Conservation (phyloP, 768 basidiomycete species). For the Tulasnella calospora region DNA sequence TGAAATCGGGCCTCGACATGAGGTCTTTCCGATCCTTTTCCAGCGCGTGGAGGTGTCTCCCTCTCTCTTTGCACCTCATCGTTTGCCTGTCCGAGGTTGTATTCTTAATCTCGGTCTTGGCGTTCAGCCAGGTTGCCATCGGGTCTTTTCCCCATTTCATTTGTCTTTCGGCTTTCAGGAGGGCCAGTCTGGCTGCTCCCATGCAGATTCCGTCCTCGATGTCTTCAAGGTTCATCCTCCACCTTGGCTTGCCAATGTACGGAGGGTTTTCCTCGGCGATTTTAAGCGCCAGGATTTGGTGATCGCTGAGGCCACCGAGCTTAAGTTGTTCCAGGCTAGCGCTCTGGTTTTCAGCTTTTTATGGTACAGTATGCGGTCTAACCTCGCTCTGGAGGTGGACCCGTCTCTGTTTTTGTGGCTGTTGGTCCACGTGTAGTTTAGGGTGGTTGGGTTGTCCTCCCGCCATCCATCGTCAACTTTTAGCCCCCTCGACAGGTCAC, state of each 20-base stretch:
- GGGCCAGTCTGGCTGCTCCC: not conserved
- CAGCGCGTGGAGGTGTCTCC: not conserved
- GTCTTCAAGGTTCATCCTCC: constrained; percentile 9
- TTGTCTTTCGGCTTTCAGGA: not conserved
- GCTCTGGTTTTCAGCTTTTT: not conserved
- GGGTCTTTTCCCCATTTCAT: not conserved
- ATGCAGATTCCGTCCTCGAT: not conserved
- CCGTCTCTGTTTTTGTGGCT: not conserved
- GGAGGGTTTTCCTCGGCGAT: not conserved
- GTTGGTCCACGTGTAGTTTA: not conserved
- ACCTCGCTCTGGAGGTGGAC: not conserved
- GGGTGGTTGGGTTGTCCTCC: not conserved
- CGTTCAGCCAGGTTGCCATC: not conserved
- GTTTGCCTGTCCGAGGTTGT: not conserved
- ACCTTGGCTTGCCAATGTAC: not conserved
- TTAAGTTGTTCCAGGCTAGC: not conserved
- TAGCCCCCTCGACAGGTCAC: not conserved
- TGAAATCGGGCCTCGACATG: not conserved
- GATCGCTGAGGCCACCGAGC: constrained; percentile 1
- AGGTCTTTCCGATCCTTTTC: not conserved
- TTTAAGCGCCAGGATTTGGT: not conserved
- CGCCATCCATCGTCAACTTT: too few relatives aligned
- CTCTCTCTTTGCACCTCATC: not conserved
- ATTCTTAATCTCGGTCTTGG: not conserved
- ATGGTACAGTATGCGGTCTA: not conserved